Conservation (phyloP, 805 yeast species). For the Komagataella pseudopastoris region DNA sequence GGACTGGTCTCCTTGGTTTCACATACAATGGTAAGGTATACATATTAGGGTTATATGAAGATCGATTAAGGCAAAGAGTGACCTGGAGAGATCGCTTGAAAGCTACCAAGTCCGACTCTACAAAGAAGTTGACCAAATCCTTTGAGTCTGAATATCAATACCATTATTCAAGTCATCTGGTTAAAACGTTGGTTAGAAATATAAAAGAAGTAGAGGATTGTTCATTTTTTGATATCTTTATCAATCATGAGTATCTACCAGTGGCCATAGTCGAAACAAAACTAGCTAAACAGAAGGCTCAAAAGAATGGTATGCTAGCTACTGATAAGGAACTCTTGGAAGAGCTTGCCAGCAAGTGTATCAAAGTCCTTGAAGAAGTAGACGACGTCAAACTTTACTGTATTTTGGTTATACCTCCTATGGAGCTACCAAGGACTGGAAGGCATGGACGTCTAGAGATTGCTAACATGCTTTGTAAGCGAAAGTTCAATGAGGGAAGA, state of each 20-base stretch:
- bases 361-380: slow-evolving; percentile 31
- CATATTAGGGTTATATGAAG: slow-evolving; percentile 83
- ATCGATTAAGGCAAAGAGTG: slow-evolving; percentile 67
- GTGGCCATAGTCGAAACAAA: slow-evolving; percentile 66
- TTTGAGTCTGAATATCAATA: slow-evolving; percentile 30
- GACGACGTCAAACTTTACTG: slow-evolving; percentile 77
- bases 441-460: slow-evolving; percentile 83
- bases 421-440: slow-evolving; percentile 70
- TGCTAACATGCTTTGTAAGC: slow-evolving; percentile 79
- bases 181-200: slow-evolving; percentile 70
- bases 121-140: not conserved
- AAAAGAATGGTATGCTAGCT: not conserved
- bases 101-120: slow-evolving; percentile 8
- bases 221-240: slow-evolving; percentile 75
- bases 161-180: slow-evolving; percentile 78
- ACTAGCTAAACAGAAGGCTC: not conserved
- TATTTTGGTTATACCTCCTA: slow-evolving; percentile 66
- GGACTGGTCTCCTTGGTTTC: slow-evolving; percentile 89
- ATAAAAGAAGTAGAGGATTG: slow-evolving; percentile 79
- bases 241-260: slow-evolving; percentile 71
- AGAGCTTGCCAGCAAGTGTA: slow-evolving; percentile 30
- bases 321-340: slow-evolving; percentile 28
- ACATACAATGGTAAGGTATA: slow-evolving; percentile 77
- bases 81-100: slow-evolving; percentile 45
- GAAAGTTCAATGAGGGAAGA: slow-evolving; percentile 66